Evolutionary conservation across 345 rosid genomes (phyloP).

Genomic region (Limnanthes douglasii): DNA sequence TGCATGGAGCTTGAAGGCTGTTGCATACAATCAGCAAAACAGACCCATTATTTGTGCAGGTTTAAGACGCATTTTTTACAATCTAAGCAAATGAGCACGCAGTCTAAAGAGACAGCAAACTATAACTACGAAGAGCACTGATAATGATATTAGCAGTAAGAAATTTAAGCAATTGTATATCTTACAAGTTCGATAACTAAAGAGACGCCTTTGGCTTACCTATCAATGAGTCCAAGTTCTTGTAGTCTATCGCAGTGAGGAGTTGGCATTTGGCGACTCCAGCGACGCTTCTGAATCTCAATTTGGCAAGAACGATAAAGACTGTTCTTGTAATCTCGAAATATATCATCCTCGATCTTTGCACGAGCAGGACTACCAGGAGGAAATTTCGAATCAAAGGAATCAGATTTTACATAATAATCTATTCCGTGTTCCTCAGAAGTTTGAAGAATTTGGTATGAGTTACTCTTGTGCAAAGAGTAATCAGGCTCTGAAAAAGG

Average conservation of each 20-base stretch:
- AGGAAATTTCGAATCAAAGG: constrained; percentile 57
- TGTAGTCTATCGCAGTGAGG: constrained; percentile 67
- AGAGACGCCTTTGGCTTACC: too few species aligned
- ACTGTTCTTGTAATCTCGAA: constrained; percentile 52
- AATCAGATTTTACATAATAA: constrained; percentile 55
- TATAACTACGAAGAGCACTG: too few species aligned
- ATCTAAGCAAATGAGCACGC: too few species aligned
- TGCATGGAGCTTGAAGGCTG: too few species aligned
- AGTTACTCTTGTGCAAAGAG: constrained; percentile 42
- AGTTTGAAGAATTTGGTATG: constrained; percentile 48
- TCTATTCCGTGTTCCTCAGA: constrained; percentile 58
- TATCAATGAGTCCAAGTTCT: constrained; percentile 39
- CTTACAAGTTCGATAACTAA: too few species aligned
- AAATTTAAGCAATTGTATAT: too few species aligned
- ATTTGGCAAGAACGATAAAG: constrained; percentile 56
- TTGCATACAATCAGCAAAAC: too few species aligned
- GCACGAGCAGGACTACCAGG: constrained; percentile 52
- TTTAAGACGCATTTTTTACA: too few species aligned
- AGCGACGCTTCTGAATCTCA: constrained; percentile 61
- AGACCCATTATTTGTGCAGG: too few species aligned
- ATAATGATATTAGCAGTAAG: too few species aligned
- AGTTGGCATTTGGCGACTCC: constrained; percentile 65
- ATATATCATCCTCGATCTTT: constrained; percentile 46
- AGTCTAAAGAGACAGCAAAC: too few species aligned
- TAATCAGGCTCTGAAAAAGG: constrained; percentile 69